Conservation (phyloP, 2,329 filamentous ascomycete genomes). For the Zalaria obscura region DNA sequence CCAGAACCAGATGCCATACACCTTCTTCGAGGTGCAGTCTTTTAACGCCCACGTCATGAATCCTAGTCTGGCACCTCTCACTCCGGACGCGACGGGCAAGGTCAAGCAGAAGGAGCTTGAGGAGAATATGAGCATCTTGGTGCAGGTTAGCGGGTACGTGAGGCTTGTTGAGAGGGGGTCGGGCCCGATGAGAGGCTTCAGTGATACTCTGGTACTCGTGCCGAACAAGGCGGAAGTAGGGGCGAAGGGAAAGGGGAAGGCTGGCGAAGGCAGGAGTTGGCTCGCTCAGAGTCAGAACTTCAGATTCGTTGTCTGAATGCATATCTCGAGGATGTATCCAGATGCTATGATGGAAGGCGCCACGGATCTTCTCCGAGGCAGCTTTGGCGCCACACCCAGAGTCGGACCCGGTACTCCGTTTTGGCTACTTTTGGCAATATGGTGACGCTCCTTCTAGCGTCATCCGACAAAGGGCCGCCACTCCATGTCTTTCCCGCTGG, state of each 20-base stretch:
- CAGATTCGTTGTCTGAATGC: conserved; percentile 24
- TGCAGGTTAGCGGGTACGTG: conserved; percentile 62
- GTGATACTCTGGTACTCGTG: conserved; percentile 67
- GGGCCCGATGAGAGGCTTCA: conserved; percentile 54
- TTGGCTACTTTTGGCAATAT: too few relatives aligned
- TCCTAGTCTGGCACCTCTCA: conserved; percentile 37
- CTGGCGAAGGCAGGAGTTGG: conserved; percentile 20
- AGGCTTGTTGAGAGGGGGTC: conserved; percentile 47
- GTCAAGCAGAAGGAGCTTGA: conserved; percentile 23
- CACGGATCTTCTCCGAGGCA: too few relatives aligned
- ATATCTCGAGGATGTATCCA: neutral
- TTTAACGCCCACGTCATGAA: conserved; percentile 71
- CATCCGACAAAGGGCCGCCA: too few relatives aligned
- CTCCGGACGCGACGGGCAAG: conserved; percentile 33
- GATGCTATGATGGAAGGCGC: too few relatives aligned
- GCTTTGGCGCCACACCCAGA: too few relatives aligned
- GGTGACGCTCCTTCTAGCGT: too few relatives aligned
- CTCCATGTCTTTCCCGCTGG: too few relatives aligned
- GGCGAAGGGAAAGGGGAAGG: conserved; percentile 15
- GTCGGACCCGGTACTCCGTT: too few relatives aligned
- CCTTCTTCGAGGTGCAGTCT: conserved; percentile 59
- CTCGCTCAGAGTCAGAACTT: conserved; percentile 29
- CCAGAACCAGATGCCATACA: conserved; percentile 46
- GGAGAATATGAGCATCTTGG: conserved; percentile 53
- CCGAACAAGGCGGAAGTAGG: conserved; percentile 33